These are phyloP conservation scores for Cutaneotrichosporon arboriforme DNA, from an alignment of 1,284 basidiomycete species.

Conservation along the genomic window DNA sequence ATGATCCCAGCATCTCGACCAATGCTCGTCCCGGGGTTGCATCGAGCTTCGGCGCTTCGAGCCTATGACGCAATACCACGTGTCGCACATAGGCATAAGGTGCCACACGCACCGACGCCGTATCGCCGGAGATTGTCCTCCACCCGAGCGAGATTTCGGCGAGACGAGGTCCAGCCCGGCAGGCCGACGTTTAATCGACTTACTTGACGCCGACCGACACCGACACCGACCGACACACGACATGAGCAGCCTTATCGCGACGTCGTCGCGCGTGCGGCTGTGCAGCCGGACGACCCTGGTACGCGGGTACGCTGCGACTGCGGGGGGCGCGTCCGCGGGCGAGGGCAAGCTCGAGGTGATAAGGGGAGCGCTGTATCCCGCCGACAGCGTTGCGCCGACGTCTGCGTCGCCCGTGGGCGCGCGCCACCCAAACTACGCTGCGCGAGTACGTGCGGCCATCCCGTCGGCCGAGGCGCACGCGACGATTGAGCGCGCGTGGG, in stretches of 20 bases:
- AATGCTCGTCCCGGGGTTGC: no score
- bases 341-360: conserved; percentile 69
- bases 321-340: conserved; percentile 12
- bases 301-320: no score
- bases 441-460: conserved; percentile 67
- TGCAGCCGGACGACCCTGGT: no score
- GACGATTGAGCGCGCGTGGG: conserved; percentile 89
- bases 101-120: background rate
- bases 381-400: conserved; percentile 52
- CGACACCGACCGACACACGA: background rate
- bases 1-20: background rate
- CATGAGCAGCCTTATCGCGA: background rate
- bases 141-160: no score
- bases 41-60: no score
- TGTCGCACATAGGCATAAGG: background rate
- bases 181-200: no score
- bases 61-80: background rate
- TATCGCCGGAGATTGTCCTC: no score
- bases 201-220: no score
- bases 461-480: conserved; percentile 83
- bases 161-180: no score
- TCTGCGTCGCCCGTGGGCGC: conserved; percentile 64
- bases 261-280: background rate
- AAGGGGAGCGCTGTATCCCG: conserved; percentile 71
- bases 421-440: conserved; percentile 68